These are phyloP conservation scores for Penicillium herquei DNA, from an alignment of 495 filamentous ascomycete species.

Conservation along the genomic window DNA sequence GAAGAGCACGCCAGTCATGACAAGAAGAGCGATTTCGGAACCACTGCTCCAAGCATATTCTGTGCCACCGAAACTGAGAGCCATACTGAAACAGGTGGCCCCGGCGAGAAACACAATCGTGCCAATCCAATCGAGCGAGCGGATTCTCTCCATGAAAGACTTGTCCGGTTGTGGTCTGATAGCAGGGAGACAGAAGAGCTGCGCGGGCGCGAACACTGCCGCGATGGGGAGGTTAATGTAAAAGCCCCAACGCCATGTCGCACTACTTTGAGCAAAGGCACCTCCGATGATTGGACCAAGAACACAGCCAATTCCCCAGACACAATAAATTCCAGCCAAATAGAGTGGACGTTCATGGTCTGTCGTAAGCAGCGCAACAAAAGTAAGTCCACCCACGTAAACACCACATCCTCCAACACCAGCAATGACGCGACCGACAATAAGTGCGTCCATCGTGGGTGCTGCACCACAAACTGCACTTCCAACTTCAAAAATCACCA, in stretches of 20 bases:
- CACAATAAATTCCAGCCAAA: neutral
- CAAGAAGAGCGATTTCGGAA: neutral
- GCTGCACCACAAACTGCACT: slow-evolving; percentile 1
- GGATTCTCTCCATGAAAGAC: neutral
- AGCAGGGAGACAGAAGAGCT: neutral
- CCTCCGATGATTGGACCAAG: neutral
- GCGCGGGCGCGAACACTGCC: slow-evolving; percentile 3
- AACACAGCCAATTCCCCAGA: neutral
- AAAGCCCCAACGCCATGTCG: slow-evolving; percentile 1
- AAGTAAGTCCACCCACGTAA: neutral
- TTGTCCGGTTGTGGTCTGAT: neutral
- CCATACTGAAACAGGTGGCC: neutral
- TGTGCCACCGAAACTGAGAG: slow-evolving; percentile 5
- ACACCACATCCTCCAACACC: slow-evolving; percentile 1
- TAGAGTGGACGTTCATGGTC: neutral
- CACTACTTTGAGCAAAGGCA: neutral
- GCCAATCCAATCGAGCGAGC: neutral
- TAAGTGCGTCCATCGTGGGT: slow-evolving; percentile 1
- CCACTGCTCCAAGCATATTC: slow-evolving; percentile 2
- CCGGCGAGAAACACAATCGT: neutral
- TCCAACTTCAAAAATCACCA: neutral
- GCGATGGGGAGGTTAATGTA: slow-evolving; percentile 8
- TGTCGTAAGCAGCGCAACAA: neutral
- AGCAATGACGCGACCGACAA: neutral
- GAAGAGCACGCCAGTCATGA: neutral